Evolutionary conservation across 352 stramenopile species (phyloP), one percentile per base, ranked within the genome.

Genomic region (Phytophthora nicotianae): DNA sequence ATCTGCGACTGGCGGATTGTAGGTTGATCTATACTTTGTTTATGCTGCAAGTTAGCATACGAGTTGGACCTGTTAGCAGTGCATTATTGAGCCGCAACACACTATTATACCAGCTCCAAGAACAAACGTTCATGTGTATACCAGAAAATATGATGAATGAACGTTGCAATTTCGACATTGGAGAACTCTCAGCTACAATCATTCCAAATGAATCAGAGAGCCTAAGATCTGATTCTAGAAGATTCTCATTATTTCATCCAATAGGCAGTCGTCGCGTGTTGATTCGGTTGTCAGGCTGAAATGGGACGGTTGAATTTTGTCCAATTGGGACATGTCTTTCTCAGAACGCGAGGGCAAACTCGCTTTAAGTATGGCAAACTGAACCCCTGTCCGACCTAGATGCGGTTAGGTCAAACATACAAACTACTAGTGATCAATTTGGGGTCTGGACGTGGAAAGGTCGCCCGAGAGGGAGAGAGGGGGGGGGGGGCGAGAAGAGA

Each of bases 261-360:
- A 58, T 49, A 5, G 6, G 6, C 10, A 14, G 9, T 24, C 23
- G 53, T 53, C 14, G 43, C 53, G 53, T 54, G 41, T 53, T 46
- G 16, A 13, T 29, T 45, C 37, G 10, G 35, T 7, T 7, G 32
- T 46, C n/a, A 19, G 35, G 13, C 23, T 52, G 13, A 26, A 52
- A 27, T 4, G 51, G 19, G 38, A n/a, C 8, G 9, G 11, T 17
- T n/a, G 50, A 16, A 27, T 62, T 62, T 49, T 24, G 35, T 50
- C 59, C 50, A 67, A 61, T 66, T 24, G 33, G 46, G 13, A 20
- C 19, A 5, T 33, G 0, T 4, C 47, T 61, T 62, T 67, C 59
- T 67, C 59, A 67, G 59, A 57, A 54, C 57, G 27, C 29, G 56
- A 64, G 37, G 46, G 4, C n/a, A 57, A 20, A 43, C 55, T 56